phyloP scores from a whole-genome alignment of 805 yeast genomes.

The Grigorovia jiainica region DNA sequence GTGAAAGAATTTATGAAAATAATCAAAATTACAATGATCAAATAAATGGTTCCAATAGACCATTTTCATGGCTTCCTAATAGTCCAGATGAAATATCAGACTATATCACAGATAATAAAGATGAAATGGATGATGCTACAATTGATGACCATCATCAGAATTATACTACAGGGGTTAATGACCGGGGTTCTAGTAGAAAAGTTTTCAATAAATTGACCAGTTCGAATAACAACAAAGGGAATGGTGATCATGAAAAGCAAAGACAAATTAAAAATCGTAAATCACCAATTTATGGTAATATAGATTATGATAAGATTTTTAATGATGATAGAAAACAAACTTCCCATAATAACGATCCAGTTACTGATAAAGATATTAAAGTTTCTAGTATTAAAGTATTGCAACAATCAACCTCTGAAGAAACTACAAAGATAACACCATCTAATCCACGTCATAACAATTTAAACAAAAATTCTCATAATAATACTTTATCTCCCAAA shows the following conservation, averaged over 20 bases:
- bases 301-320: no score
- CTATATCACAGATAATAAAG: no score
- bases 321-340: neutral
- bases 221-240: neutral
- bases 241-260: slow-evolving; percentile 11
- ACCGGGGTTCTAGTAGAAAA: no score
- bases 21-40: neutral
- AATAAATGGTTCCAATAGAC: slow-evolving; percentile 1
- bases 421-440: no score
- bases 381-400: neutral
- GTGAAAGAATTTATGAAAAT: slow-evolving; percentile 4
- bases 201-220: slow-evolving; percentile 5
- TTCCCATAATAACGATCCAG: neutral
- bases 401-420: neutral
- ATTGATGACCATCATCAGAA: no score
- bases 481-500: neutral
- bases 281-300: slow-evolving; percentile 18
- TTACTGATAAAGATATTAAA: neutral
- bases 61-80: slow-evolving; percentile 3
- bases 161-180: no score
- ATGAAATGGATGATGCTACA: neutral
- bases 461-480: neutral
- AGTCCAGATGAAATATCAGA: neutral
- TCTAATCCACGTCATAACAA: no score
- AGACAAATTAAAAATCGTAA: slow-evolving; percentile 33